Evolutionary conservation across 768 basidiomycete species (phyloP).

Genomic region (Exidia glandulosa): DNA sequence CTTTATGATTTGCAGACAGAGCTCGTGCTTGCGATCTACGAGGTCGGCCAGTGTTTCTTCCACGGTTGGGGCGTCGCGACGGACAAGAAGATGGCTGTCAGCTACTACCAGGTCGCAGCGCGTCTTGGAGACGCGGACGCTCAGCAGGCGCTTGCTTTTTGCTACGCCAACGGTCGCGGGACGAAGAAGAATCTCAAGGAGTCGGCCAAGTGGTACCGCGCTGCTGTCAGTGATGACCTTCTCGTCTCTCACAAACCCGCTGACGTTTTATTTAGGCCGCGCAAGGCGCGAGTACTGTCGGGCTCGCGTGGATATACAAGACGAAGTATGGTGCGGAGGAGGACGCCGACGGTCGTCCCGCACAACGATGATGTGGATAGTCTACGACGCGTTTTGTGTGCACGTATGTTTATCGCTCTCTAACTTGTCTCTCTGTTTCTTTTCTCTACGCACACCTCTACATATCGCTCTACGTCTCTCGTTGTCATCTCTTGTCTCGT

Average conservation of each 20-base stretch:
- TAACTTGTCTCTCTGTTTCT: not conserved
- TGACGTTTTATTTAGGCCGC: conserved; percentile 30
- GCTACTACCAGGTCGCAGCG: conserved; percentile 77
- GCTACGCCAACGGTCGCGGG: conserved; percentile 76
- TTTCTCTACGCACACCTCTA: not conserved
- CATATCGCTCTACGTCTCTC: too few relatives aligned
- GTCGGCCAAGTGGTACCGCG: conserved; percentile 83
- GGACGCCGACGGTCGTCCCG: not conserved
- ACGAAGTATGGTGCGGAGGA: conserved; percentile 45
- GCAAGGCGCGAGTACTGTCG: conserved; percentile 73
- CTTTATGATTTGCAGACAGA: conserved; percentile 39
- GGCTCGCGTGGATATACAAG: conserved; percentile 87
- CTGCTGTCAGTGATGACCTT: conserved; percentile 45
- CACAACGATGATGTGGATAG: not conserved
- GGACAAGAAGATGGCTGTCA: conserved; percentile 87
- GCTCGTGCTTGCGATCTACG: conserved; percentile 80
- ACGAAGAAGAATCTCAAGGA: conserved; percentile 81
- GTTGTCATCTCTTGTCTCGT: too few relatives aligned
- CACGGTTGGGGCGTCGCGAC: conserved; percentile 84
- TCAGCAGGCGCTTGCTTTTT: conserved; percentile 77
- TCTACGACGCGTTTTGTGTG: not conserved
- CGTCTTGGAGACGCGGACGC: conserved; percentile 79
- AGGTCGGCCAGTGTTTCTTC: conserved; percentile 87
- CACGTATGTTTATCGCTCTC: not conserved
- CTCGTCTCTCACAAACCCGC: not conserved